Conservation (phyloP, 306 rosid genomes). For the Potentilla sterilis region DNA sequence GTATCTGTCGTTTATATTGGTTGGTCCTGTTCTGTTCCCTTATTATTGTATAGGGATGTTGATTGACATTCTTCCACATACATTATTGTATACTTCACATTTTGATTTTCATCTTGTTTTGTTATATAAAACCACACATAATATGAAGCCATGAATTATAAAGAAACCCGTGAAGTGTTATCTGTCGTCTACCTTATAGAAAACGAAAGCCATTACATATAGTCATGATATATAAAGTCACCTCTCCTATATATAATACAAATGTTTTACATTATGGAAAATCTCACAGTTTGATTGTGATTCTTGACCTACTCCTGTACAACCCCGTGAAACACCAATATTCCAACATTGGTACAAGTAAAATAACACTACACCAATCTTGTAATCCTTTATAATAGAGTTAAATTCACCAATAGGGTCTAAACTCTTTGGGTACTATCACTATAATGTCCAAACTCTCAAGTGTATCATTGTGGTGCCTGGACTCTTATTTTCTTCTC, state of each 20-base stretch:
- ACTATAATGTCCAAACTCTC: too few species aligned
- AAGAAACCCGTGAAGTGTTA: constrained; percentile 16
- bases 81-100: not conserved
- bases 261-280: not conserved
- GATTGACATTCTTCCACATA: constrained; percentile 7
- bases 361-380: too few species aligned
- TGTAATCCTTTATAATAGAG: too few species aligned
- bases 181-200: constrained; percentile 8
- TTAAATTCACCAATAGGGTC: too few species aligned
- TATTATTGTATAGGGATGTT: not conserved
- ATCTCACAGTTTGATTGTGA: constrained; percentile 3
- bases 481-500: too few species aligned
- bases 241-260: not conserved
- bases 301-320: not conserved
- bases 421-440: too few species aligned
- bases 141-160: not conserved
- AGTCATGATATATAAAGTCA: constrained; percentile 6
- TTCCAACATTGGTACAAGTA: not conserved
- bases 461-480: too few species aligned
- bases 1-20: not conserved
- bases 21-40: constrained; percentile 1
- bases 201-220: not conserved
- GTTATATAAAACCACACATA: not conserved
- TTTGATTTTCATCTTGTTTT: not conserved
- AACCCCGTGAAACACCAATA: not conserved